Evolutionary conservation across 371 early-diverging fungal species (phyloP).

Genomic region (Rhizopus stolonifer): DNA sequence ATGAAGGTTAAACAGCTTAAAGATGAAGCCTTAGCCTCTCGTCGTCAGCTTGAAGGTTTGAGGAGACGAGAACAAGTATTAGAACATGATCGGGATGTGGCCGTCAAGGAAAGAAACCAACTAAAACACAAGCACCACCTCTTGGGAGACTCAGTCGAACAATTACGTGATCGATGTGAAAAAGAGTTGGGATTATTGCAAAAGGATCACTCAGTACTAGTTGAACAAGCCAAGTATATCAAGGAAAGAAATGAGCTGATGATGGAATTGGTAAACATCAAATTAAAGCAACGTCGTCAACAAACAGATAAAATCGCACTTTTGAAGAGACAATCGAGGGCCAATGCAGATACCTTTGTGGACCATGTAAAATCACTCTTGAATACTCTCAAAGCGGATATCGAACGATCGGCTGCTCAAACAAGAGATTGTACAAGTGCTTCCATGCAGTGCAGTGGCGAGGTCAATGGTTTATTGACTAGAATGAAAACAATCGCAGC

Average conservation of each 20-base stretch:
- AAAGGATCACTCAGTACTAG: conserved; percentile 22
- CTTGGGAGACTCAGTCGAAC: conserved; percentile 24
- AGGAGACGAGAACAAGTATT: conserved; percentile 40
- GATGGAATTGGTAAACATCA: conserved; percentile 14
- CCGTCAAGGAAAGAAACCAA: conserved; percentile 37
- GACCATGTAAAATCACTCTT: conserved; percentile 24
- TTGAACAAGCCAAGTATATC: conserved; percentile 24
- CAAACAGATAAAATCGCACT: conserved; percentile 8
- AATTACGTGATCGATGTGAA: conserved; percentile 28
- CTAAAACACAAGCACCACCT: conserved; percentile 30
- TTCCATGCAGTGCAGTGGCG: conserved; percentile 36
- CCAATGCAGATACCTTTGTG: conserved; percentile 18
- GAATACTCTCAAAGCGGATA: conserved; percentile 24
- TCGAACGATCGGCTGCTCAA: conserved; percentile 19
- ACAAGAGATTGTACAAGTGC: conserved; percentile 30
- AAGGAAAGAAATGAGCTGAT: conserved; percentile 17
- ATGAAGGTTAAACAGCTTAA: conserved; percentile 41
- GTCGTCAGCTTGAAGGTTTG: conserved; percentile 41
- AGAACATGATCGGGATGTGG: conserved; percentile 36
- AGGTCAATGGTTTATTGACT: conserved; percentile 39
- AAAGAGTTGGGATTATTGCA: conserved; percentile 29
- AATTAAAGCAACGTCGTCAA: conserved; percentile 17
- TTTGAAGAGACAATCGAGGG: conserved; percentile 12
- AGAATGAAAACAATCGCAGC: conserved; percentile 40
- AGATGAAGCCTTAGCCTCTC: conserved; percentile 46